Base-by-base conservation (phyloP, 768 basidiomycete species). In the Phylloporus rhodoxanthus region DNA sequence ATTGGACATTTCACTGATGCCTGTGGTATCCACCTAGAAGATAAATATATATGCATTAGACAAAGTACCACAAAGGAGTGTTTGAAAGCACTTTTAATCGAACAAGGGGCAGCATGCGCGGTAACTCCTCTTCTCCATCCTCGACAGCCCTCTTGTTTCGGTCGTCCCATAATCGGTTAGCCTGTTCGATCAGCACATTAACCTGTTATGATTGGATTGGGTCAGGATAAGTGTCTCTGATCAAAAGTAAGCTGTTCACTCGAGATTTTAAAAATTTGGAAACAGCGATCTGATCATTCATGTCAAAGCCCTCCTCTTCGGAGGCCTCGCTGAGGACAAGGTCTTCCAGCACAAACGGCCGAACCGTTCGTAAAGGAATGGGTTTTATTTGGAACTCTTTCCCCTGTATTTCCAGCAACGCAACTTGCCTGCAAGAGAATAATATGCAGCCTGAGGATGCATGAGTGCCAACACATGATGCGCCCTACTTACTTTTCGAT, bases 301-400 rank as follows among this genome's bases (percentile, higher is more conserved):
- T 67, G 53, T 93, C 82, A 36, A 92, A 74, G 0, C 77, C 81
- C 40, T 86, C 83, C 48, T 87, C 81, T 43, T 91, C 90, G 0
- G 89, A 85, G 1, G 76, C 82, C 26, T 90, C 87, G n/a, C 71
- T 70, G 13, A 99, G 73, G 14, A 78, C 67, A 20, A 97, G 66
- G 48, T 91, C 86, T 52, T 91, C 87, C 48, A 96, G 76, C 26
- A 96, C 87, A 62, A 98, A 98, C 2, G 96, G 96, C 7, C 96
- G 81, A 34, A 97, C 93, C 6, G 90, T 95, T 23, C 90, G 85
- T 43, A 99, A 72, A 3, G 89, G 83, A 34, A 99, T 79, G 2
- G 93, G 91, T 14, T 81, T 83, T 60, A 98, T 68, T 56, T 90
- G 73, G 65, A 91, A 98, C 42, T 91, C 82, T 58, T 90, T 92